phyloP scores from a whole-genome alignment of 345 rosid species.

The Draba incana region DNA sequence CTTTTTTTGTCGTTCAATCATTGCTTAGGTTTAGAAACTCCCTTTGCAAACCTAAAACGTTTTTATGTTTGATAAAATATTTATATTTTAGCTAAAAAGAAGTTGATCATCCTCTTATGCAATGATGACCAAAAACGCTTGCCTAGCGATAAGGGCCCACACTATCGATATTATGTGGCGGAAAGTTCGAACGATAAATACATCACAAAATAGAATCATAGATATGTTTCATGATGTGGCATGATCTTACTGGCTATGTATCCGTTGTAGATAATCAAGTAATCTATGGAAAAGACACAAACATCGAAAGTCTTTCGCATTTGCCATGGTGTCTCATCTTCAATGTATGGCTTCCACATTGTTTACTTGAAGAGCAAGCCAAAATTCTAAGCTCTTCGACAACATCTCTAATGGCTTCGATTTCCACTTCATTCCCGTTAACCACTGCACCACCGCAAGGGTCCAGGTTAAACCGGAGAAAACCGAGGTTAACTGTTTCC shows the following conservation, averaged over 20 bases:
- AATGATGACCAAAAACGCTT: too few species aligned
- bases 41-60: too few species aligned
- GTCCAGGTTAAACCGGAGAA: conserved; percentile 45
- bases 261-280: conserved; percentile 50
- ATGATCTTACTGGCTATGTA: conserved; percentile 45
- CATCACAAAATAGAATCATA: conserved; percentile 3
- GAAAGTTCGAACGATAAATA: neutral
- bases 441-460: conserved; percentile 51
- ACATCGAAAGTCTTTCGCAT: conserved; percentile 27
- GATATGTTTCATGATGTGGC: conserved; percentile 52
- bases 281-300: conserved; percentile 26
- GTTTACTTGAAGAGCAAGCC: conserved; percentile 39
- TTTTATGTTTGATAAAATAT: too few species aligned
- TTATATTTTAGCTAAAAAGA: too few species aligned
- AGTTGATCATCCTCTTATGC: too few species aligned
- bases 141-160: conserved; percentile 9
- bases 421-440: conserved; percentile 66
- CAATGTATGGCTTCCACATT: conserved; percentile 23
- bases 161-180: conserved; percentile 41
- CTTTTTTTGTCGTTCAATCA: too few species aligned
- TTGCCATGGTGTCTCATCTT: conserved; percentile 38
- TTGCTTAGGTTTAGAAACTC: too few species aligned
- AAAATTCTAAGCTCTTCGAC: conserved; percentile 30
- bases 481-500: conserved; percentile 50
- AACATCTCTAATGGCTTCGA: conserved; percentile 65